Evolutionary conservation across 441 rosid genomes (phyloP).

Genomic region (Erysimum pusillum): DNA sequence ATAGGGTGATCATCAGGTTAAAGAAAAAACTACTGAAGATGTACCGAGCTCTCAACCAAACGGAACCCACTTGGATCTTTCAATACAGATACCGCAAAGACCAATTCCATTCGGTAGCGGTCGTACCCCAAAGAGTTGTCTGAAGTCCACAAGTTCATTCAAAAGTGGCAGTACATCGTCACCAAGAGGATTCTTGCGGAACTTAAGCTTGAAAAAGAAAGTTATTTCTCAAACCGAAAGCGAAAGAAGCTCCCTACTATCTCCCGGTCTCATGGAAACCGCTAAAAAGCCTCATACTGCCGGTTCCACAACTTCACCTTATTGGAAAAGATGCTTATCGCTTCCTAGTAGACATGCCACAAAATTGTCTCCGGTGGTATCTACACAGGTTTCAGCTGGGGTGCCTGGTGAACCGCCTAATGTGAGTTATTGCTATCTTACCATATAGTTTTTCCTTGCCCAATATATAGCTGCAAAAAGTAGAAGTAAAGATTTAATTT

Average conservation of each 20-base stretch:
- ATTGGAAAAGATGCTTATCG: constrained; percentile 80
- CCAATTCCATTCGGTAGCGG: constrained; percentile 60
- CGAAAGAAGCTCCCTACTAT: constrained; percentile 78
- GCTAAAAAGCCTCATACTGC: constrained; percentile 50
- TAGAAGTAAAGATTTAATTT: constrained; percentile 20
- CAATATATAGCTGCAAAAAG: background rate
- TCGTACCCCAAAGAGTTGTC: constrained; percentile 61
- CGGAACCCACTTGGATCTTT: constrained; percentile 69
- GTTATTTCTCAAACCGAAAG: constrained; percentile 52
- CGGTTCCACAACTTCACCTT: constrained; percentile 28
- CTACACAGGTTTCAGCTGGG: constrained; percentile 70
- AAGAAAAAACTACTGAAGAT: constrained; percentile 53
- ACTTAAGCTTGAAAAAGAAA: constrained; percentile 81
- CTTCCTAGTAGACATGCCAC: constrained; percentile 80
- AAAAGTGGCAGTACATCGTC: constrained; percentile 63
- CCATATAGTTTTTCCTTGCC: background rate
- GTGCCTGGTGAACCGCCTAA: constrained; percentile 63
- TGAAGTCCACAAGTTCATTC: constrained; percentile 63
- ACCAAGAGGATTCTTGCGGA: constrained; percentile 70
- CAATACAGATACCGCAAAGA: constrained; percentile 78
- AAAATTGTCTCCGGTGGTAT: constrained; percentile 69
- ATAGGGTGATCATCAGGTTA: constrained; percentile 35
- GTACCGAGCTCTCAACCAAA: constrained; percentile 57
- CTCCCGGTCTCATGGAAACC: constrained; percentile 57
- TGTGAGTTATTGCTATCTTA: constrained; percentile 53